phyloP scores from a whole-genome alignment of 148 eudicot species.

The Gaultheria prostrata region DNA sequence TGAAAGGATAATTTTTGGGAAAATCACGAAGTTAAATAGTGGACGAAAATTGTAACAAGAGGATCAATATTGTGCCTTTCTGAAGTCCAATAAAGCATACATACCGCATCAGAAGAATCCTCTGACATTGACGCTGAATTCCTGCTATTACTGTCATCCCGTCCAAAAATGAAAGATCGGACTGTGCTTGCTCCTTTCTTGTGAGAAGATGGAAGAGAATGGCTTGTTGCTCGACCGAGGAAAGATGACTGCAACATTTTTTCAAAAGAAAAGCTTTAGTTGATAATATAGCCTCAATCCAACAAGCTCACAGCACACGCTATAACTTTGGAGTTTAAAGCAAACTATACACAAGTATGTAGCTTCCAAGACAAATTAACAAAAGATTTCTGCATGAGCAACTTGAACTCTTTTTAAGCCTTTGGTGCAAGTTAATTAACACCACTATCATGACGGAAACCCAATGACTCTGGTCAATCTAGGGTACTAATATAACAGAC shows the following conservation, averaged over 20 bases:
- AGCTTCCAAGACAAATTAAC: conserved; percentile 4
- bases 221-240: conserved; percentile 60
- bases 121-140: conserved; percentile 60
- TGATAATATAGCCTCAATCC: not conserved
- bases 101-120: conserved; percentile 60
- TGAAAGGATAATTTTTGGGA: not conserved
- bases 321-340: not conserved
- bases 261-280: not conserved
- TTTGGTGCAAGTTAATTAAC: not conserved
- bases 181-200: conserved; percentile 49
- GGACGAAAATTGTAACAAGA: not conserved
- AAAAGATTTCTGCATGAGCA: not conserved
- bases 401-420: not conserved
- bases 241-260: conserved; percentile 71
- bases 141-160: conserved; percentile 92
- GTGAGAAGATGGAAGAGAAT: conserved; percentile 44
- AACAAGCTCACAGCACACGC: not conserved
- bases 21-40: not conserved
- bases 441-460: not conserved
- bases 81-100: conserved; percentile 28
- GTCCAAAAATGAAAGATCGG: conserved; percentile 71
- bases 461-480: not conserved
- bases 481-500: not conserved
- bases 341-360: not conserved
- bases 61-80: not conserved